Base-by-base conservation (phyloP, 352 stramenopile species). In the Phytophthora kernoviae region DNA sequence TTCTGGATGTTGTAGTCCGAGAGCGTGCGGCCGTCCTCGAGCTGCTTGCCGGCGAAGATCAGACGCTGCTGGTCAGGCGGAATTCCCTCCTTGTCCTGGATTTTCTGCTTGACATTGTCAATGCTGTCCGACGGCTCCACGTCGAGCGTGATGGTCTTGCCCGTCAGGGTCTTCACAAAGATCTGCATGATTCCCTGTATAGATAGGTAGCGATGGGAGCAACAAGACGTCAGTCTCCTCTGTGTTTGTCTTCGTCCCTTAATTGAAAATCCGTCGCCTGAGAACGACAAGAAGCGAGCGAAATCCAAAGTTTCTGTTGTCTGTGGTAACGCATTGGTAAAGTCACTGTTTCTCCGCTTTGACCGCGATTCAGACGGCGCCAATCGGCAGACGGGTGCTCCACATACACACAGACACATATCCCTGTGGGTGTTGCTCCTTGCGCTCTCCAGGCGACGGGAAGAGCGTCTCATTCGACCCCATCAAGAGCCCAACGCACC, bases 81-180 rank as follows among this genome's bases (percentile, higher is more conserved):
- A 67, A 99, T 99, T 65, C 83, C 98, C 84, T 99, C 98, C 93
- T 99, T 99, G 84, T 99, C 98, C 87, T 99, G 98, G 79, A 99
- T 99, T 96, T 99, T 99, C 65, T 96, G 88, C 93, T 99, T 99
- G 60, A 99, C 97, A 83, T 99, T 98, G 83, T 99, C 96, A 81
- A 99, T 98, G 58, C 88, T 97, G 90, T 99, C 96, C 49, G 91
- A 96, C 56, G 97, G 92, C 80, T 98, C 96, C 42, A 99, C 92
- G 79, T 99, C 96, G 55, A 99, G 89, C 57, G 90, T 98, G 68
- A 99, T 97, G 48, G 95, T 99, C 82, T 98, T 99, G 58, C 94
- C 96, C 32, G 93, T 98, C 47, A 99, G 80, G 58, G 97, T 99
- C 84, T 99, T 99, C 45, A 99, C 96, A 79, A 99, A 98, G 62